Evolutionary conservation across 306 rosid species (phyloP), one percentile per base, ranked within the genome.

Genomic region (Acacia acuminata): DNA sequence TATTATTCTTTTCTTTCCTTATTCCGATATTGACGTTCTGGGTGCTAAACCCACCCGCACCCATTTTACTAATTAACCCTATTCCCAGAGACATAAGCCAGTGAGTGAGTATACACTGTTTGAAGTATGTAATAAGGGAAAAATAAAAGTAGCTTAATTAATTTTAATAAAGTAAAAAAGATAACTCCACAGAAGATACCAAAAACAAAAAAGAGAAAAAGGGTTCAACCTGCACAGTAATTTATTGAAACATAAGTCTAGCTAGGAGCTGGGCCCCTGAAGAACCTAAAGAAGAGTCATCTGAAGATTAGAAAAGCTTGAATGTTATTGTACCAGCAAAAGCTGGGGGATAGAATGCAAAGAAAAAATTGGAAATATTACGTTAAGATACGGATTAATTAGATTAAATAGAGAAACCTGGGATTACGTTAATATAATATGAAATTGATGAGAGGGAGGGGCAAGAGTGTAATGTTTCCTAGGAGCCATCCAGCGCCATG

Each of bases 41-140:
- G 88, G 88, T 87, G 90, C 89, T 82, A 84, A 88, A 81, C 90
- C 87, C 92, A 90, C 92, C 90, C 89, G n/a, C n/a, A 90, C 86
- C 80, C 79, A 82, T 80, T 65, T 84, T 88, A 80, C 88, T 86
- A 79, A 82, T 84, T 84, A 78, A 78, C 72, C 89, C 80, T 78
- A 77, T 73, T 77, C 84, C 82, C 81, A 44, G 75, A 79, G 53
- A 86, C 77, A 78, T 76, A 83, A 86, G 88, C 73, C 4, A 85
- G 78, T 78, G 87, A 83, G 64, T 4, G 15, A 47, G 51, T 47
- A 12, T 74, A 76, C 78, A 85, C 85, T 82, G 81, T 85, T 79
- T 77, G 40, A 82, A 79, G 85, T 65, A 51, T 81, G 48, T 63
- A 8, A 9, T 63, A 5, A 9, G 15, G 73, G 68, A 3, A 5